Conservation (phyloP, 345 rosid genomes). For the Gossypium herbaceum region DNA sequence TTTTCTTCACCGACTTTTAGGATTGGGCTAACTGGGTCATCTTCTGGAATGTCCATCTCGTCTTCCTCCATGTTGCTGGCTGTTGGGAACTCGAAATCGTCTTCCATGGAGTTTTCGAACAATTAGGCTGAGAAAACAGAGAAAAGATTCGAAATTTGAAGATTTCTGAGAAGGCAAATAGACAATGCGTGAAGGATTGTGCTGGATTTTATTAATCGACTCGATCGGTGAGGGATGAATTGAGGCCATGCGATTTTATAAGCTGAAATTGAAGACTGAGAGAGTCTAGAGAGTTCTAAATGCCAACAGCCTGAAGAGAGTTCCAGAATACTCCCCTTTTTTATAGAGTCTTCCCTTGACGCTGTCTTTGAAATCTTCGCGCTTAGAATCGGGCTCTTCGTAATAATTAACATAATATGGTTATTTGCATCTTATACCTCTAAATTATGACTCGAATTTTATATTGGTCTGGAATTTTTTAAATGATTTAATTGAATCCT, state of each 20-base stretch:
- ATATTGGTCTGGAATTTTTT: too few species aligned
- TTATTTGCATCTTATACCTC: too few species aligned
- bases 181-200: not conserved
- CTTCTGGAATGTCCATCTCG: constrained; percentile 19
- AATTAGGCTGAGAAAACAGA: too few species aligned
- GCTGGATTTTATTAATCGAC: not conserved
- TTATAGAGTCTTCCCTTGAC: not conserved
- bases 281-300: not conserved
- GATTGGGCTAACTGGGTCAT: constrained; percentile 4
- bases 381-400: not conserved
- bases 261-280: not conserved
- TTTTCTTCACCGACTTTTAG: constrained; percentile 36
- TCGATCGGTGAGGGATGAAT: not conserved
- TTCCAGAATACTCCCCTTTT: not conserved
- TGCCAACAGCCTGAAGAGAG: not conserved
- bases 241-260: not conserved
- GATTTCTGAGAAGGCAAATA: not conserved
- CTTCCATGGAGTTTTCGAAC: constrained; percentile 24
- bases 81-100: constrained; percentile 39
- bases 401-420: too few species aligned
- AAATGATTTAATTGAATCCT: too few species aligned
- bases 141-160: not conserved
- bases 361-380: not conserved
- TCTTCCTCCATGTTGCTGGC: constrained; percentile 14
- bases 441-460: too few species aligned